A percentile compares a stretch with the other conserved stretches of the same genome.
Conservation (phyloP, 2,329 filamentous ascomycete genomes). For the Juglanconis sp. region DNA sequence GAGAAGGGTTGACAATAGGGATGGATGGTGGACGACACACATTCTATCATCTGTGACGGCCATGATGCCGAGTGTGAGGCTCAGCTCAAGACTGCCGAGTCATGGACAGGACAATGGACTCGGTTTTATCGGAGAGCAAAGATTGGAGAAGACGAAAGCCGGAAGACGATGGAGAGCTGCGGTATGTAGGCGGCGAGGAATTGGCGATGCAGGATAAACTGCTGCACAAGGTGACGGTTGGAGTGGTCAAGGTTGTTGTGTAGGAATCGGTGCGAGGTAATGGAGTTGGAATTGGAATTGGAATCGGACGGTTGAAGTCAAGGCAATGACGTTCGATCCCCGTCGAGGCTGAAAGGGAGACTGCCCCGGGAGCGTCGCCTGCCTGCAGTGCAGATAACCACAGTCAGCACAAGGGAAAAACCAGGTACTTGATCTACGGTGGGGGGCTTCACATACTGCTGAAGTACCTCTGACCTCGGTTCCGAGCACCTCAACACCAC, state of each 20-base stretch:
- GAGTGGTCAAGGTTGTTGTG: background rate
- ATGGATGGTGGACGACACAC: conserved; percentile 34
- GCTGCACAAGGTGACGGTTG: background rate
- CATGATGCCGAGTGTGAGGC: conserved; percentile 41
- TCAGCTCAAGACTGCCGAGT: conserved; percentile 22
- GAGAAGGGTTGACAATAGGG: background rate
- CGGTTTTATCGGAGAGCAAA: background rate
- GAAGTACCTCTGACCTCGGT: no score
- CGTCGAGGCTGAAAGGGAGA: background rate
- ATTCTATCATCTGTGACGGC: conserved; percentile 52
- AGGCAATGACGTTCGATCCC: background rate
- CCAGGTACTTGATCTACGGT: background rate
- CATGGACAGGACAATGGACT: conserved; percentile 23
- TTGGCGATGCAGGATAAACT: background rate
- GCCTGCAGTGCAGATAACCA: no score
- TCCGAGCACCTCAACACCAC: no score
- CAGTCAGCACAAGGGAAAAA: no score
- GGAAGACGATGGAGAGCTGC: background rate
- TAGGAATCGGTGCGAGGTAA: background rate
- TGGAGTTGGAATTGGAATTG: background rate
- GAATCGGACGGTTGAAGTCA: background rate
- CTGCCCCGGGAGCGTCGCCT: no score
- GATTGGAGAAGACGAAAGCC: background rate
- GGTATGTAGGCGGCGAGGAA: background rate
- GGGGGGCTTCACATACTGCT: no score